Conservation (phyloP, 495 filamentous ascomycete genomes). For the Haplographium delicatum region DNA sequence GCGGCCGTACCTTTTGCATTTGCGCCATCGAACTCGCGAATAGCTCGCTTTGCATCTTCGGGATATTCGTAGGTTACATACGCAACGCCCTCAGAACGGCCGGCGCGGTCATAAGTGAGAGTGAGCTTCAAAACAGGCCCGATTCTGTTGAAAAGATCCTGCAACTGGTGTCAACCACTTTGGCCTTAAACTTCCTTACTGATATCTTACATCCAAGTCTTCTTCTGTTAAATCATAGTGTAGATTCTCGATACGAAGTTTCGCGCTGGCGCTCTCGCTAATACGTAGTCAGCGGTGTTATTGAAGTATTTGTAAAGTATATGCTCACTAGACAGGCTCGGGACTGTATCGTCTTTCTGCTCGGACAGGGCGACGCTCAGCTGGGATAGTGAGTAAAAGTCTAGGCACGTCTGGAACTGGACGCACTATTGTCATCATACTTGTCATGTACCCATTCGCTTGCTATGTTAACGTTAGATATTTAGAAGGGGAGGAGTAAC, state of each 20-base stretch:
- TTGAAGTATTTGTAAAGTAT: background rate
- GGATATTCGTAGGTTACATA: conserved; percentile 72
- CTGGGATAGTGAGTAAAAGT: conserved; percentile 16
- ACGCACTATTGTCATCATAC: conserved; percentile 59
- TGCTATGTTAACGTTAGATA: conserved; percentile 7
- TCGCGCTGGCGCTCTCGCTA: conserved; percentile 54
- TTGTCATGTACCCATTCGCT: conserved; percentile 93
- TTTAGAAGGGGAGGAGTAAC: conserved; percentile 9
- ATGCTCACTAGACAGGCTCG: conserved; percentile 6
- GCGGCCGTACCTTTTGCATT: conserved; percentile 68
- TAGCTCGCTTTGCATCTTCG: conserved; percentile 66
- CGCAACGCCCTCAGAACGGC: conserved; percentile 81
- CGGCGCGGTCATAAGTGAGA: conserved; percentile 81
- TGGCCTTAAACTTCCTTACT: background rate
- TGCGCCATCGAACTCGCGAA: conserved; percentile 80
- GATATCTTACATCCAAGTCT: conserved; percentile 66
- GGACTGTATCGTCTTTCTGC: conserved; percentile 20
- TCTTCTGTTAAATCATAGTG: conserved; percentile 89
- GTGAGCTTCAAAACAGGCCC: conserved; percentile 65
- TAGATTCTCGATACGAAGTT: conserved; percentile 82
- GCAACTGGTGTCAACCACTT: conserved; percentile 8
- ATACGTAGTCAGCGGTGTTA: background rate
- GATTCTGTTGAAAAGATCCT: conserved; percentile 80
- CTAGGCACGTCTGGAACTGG: conserved; percentile 9
- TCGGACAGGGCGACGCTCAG: conserved; percentile 19